Evolutionary conservation across 1,284 basidiomycete genomes (phyloP).

Genomic region (Acaromyces ingoldii): DNA sequence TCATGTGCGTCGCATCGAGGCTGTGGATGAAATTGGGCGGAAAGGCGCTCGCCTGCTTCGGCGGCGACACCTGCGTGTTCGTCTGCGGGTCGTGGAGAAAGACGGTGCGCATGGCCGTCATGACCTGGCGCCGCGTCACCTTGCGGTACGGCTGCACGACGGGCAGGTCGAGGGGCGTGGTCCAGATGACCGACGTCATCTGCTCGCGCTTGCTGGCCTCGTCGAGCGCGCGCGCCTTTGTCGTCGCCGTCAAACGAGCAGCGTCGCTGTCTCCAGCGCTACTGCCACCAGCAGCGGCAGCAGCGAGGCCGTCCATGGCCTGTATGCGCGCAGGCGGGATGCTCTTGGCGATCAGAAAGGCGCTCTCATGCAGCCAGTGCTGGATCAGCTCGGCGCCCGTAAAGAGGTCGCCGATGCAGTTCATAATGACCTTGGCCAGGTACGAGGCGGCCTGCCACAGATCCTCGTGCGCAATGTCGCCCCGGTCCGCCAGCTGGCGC

Average conservation of each 20-base stretch:
- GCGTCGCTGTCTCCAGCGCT: slow-evolving; percentile 53
- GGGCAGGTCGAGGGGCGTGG: slow-evolving; percentile 84
- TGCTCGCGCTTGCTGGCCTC: slow-evolving; percentile 68
- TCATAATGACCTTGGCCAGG: slow-evolving; percentile 55
- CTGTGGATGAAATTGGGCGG: slow-evolving; percentile 98
- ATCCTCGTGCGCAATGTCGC: slow-evolving; percentile 68
- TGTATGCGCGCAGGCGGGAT: slow-evolving; percentile 71
- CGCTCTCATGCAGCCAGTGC: slow-evolving; percentile 78
- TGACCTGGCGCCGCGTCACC: slow-evolving; percentile 64
- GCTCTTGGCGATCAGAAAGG: slow-evolving; percentile 79
- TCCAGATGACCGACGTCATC: slow-evolving; percentile 96
- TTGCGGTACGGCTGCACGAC: slow-evolving; percentile 96
- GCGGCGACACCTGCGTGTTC: slow-evolving; percentile 72
- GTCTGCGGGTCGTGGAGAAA: slow-evolving; percentile 83
- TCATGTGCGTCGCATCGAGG: slow-evolving; percentile 97
- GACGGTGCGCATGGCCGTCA: slow-evolving; percentile 83
- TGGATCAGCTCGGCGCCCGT: slow-evolving; percentile 85
- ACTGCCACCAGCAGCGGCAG: too few species aligned
- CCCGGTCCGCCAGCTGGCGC: slow-evolving; percentile 73
- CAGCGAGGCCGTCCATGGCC: slow-evolving; percentile 45
- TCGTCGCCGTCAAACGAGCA: slow-evolving; percentile 15
- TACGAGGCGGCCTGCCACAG: slow-evolving; percentile 75
- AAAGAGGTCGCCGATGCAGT: slow-evolving; percentile 81
- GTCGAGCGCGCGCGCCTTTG: background rate
- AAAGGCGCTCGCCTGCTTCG: slow-evolving; percentile 92